Base-by-base conservation (phyloP, 768 basidiomycete genomes). In the Suillus subalutaceus region DNA sequence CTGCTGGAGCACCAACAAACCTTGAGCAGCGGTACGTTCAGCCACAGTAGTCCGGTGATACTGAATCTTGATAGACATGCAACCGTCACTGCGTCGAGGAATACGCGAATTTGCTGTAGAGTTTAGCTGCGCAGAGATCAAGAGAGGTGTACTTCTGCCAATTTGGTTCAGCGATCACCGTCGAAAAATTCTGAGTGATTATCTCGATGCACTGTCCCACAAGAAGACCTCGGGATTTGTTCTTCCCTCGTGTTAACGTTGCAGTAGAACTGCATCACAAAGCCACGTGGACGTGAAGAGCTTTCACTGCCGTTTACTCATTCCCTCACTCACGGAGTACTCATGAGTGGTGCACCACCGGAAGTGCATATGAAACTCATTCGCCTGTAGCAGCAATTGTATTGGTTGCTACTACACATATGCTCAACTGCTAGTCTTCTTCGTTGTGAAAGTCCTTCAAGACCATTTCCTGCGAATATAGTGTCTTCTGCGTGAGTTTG, bases 351-450 rank as follows among this genome's bases (percentile, higher is more conserved):
- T 59, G 20, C 26, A 70, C 75, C 70, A 74, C 64, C 46, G 72
- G 76, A 44, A 56, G 69, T 48, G 60, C 50, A 38, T 65, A 18
- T 63, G 77, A 74, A 61, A 79, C 77, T 38, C 64, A 77, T 62
- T 76, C 73, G 65, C 68, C 76, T 68, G 74, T 73, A 63, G 73
- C 70, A 68, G 74, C 77, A 46, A 72, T 76, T 64, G 67, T 77
- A 62, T 77, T 78, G 71, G 72, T 77, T 20, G 18, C 73, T n/a
- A 63, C 73, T 20, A 32, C 26, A 26, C 26, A 20, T 77, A 79
- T 63, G 56, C 63, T 23, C 76, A 76, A 8, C 58, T 79, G 63
- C 37, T 77, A 15, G 43, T 70, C 10, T 62, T 72, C 46, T 75
- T 71, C 67, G 48, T 75, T 55, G 61, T 18, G 30, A 70, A 67